Percentiles rank a stretch among this genome's conserved stretches.
Conservation (phyloP, 1,139 yeast genomes). For the Blastobotrys illinoisensis region DNA sequence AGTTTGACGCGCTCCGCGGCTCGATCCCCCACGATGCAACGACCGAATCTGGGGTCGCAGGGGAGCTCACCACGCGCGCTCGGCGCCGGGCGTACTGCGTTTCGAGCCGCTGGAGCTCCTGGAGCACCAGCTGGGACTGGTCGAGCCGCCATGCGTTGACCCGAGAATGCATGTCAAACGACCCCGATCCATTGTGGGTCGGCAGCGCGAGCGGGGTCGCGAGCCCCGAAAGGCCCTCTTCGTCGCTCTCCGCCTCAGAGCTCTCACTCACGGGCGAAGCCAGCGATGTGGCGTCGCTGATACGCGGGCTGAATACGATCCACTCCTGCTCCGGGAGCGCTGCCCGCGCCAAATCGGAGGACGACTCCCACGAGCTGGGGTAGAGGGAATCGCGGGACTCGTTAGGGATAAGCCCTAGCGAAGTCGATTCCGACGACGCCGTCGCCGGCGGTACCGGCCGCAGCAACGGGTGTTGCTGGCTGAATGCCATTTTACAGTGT, state of each 20-base stretch:
- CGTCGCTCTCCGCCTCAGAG: not conserved
- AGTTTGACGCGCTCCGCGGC: not conserved
- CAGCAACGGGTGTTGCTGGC: not conserved
- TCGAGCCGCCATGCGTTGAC: conserved; percentile 38
- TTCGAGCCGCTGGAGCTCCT: conserved; percentile 29
- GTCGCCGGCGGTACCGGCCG: not conserved
- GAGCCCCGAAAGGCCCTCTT: not conserved
- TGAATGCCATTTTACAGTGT: not conserved
- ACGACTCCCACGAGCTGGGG: not conserved
- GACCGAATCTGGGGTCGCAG: conserved; percentile 9
- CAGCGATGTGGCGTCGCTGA: not conserved
- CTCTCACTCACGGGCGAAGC: not conserved
- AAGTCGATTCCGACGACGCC: not conserved
- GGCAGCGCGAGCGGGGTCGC: conserved; percentile 32
- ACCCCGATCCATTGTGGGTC: conserved; percentile 34
- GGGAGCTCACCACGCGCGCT: not conserved
- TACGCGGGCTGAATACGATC: not conserved
- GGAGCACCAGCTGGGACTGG: conserved; percentile 32
- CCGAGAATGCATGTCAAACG: conserved; percentile 33
- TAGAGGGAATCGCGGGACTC: not conserved
- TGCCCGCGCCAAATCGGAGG: not conserved
- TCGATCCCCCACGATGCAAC: conserved; percentile 11
- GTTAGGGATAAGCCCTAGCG: not conserved
- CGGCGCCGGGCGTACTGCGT: not conserved
- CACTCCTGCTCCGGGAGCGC: not conserved